Conservation (phyloP, 1,139 yeast genomes). For the Geotrichum carabidarum region DNA sequence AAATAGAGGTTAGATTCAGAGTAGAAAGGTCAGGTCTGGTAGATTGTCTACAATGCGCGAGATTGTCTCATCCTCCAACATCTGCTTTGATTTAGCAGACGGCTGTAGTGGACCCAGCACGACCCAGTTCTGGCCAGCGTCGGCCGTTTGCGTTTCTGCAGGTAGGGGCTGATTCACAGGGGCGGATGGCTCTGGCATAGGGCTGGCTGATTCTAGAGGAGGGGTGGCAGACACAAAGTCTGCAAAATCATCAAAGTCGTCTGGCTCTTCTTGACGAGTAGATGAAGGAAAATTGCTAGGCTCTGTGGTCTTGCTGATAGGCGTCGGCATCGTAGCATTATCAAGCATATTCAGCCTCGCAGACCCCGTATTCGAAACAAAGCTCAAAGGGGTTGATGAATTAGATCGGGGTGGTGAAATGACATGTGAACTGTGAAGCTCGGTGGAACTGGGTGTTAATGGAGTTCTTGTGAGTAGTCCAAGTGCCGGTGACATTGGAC, state of each 20-base stretch:
- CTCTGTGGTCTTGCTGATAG: too few species aligned
- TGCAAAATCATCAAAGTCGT: slow-evolving; percentile 9
- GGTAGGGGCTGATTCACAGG: background rate
- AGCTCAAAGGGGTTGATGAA: too few species aligned
- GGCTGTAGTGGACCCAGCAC: slow-evolving; percentile 25
- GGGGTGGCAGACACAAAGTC: slow-evolving; percentile 10
- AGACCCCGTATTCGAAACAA: too few species aligned
- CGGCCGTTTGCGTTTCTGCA: too few species aligned
- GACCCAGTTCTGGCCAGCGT: slow-evolving; percentile 4
- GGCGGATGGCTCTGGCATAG: background rate
- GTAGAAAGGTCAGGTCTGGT: slow-evolving; percentile 29
- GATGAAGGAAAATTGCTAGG: background rate
- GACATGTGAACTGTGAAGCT: too few species aligned
- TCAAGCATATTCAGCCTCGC: too few species aligned
- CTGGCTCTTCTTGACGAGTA: background rate
- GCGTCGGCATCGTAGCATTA: too few species aligned
- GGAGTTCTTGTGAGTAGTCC: too few species aligned
- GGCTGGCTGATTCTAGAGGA: background rate
- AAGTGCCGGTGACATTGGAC: too few species aligned
- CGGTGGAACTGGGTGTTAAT: too few species aligned
- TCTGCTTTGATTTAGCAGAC: slow-evolving; percentile 20
- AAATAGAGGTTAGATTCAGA: slow-evolving; percentile 3
- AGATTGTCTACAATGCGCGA: slow-evolving; percentile 25
- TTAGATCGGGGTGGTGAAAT: too few species aligned
- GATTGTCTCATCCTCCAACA: slow-evolving; percentile 24